phyloP scores from a whole-genome alignment of 768 basidiomycete species.

The Kwoniella botswanensis region DNA sequence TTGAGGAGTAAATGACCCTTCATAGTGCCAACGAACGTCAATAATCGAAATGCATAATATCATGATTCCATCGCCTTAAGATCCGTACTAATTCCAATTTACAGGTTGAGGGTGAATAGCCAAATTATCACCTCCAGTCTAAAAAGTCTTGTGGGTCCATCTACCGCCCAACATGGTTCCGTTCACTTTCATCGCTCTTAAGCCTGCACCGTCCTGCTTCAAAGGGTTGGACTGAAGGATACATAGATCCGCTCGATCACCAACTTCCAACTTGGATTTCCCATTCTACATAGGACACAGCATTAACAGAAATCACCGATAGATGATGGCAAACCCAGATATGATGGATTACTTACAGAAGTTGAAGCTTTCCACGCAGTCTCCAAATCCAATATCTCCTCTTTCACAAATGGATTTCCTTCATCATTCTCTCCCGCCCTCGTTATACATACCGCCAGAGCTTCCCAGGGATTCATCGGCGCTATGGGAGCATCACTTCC shows the following conservation, averaged over 20 bases:
- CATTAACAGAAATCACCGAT: neutral
- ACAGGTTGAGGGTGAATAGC: no score
- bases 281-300: constrained; percentile 23
- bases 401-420: constrained; percentile 33
- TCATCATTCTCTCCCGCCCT: constrained; percentile 23
- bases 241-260: constrained; percentile 40
- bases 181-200: constrained; percentile 35
- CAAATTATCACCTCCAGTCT: neutral
- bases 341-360: constrained; percentile 9
- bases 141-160: constrained; percentile 31
- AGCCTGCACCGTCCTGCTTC: constrained; percentile 23
- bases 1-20: no score
- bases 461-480: constrained; percentile 41
- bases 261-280: constrained; percentile 22
- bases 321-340: neutral
- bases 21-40: no score
- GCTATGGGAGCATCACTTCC: constrained; percentile 49
- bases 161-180: constrained; percentile 46
- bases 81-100: no score
- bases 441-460: constrained; percentile 22
- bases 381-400: constrained; percentile 38
- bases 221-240: constrained; percentile 35
- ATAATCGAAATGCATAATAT: no score
- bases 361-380: constrained; percentile 43
- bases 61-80: no score